These are phyloP conservation scores for Blepharisma japonicum DNA, from an alignment of 73 alveolate genomes.

Conservation along the genomic window DNA sequence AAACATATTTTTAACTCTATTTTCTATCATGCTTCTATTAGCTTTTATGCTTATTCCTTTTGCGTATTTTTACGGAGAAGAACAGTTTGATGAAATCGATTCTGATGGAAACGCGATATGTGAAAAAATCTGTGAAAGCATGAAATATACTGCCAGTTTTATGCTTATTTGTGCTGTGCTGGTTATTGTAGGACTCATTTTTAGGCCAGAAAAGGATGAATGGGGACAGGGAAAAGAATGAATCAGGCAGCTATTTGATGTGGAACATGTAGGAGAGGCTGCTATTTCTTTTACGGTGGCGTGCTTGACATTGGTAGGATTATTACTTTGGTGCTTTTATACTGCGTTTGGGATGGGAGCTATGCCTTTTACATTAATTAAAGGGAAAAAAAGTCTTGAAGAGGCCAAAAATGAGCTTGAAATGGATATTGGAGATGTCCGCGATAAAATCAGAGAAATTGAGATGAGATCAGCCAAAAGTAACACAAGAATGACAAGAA, in stretches of 20 bases:
- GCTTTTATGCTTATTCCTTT: conserved; percentile 57
- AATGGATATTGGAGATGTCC: conserved; percentile 37
- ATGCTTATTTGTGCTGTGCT: conserved; percentile 23
- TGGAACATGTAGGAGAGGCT: conserved; percentile 46
- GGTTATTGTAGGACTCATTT: conserved; percentile 22
- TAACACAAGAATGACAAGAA: conserved; percentile 42
- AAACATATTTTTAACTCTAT: neutral
- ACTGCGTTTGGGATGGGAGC: conserved; percentile 59
- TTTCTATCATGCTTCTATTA: conserved; percentile 40
- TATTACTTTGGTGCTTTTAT: conserved; percentile 34
- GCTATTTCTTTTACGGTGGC: conserved; percentile 47
- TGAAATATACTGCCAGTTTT: conserved; percentile 24
- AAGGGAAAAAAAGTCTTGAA: conserved; percentile 46
- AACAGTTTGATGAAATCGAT: conserved; percentile 42
- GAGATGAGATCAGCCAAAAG: conserved; percentile 50
- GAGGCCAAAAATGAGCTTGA: conserved; percentile 47
- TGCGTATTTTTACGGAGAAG: conserved; percentile 63
- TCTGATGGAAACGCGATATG: conserved; percentile 31
- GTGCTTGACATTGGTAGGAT: conserved; percentile 40
- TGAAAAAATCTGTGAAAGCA: conserved; percentile 19
- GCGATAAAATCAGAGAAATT: conserved; percentile 59
- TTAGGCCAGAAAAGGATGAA: conserved; percentile 26
- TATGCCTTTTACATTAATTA: conserved; percentile 46
- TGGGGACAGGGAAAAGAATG: conserved; percentile 31
- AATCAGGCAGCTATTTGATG: conserved; percentile 38